Base-by-base conservation (phyloP, 202 grass and related monocot genomes). In the Brachypodium distachyon region DNA sequence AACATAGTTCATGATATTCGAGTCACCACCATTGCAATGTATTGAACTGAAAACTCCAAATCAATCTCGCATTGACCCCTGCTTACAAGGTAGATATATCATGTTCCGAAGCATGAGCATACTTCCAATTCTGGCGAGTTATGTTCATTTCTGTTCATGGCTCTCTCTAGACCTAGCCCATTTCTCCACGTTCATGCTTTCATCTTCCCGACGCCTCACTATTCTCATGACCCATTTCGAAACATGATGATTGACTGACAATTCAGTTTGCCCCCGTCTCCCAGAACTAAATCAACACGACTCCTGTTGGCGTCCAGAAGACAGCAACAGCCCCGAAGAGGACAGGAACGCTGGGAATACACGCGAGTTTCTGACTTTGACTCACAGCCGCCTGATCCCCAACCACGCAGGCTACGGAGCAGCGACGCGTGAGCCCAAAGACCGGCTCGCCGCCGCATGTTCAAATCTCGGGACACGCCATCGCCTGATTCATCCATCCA, bases 401-500 rank as follows among this genome's bases (percentile, higher is more conserved):
- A 32, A 52, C 23, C 22, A 1, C 50, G 34, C 28, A 9, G 58
- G 21, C 55, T 17, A 9, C 29, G 8, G 31, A 61, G n/a, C n/a
- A n/a, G n/a, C n/a, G n/a, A n/a, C n/a, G n/a, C n/a, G n/a, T n/a
- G n/a, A n/a, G n/a, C n/a, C 13, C 33, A 36, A 36, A 36, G 12
- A 67, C 16, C 55, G 23, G 14, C 55, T 18, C 63, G 50, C 7
- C 22, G 32, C 5, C 4, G 0, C 81, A 76, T 68, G 38, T 69
- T 16, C 52, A 41, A 47, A 44, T 38, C 29, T 9, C 22, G 21
- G 19, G 32, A 14, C 6, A 16, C 1, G 28, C 12, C 42, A 26
- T 64, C 4, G 12, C 12, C 73, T 12, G 76, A 80, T n/a, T n/a
- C n/a, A n/a, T n/a, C n/a, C n/a, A n/a, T 80, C 61, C 52, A 61